Conservation (phyloP, 495 filamentous ascomycete genomes). For the Saxophila tyrrhenica region DNA sequence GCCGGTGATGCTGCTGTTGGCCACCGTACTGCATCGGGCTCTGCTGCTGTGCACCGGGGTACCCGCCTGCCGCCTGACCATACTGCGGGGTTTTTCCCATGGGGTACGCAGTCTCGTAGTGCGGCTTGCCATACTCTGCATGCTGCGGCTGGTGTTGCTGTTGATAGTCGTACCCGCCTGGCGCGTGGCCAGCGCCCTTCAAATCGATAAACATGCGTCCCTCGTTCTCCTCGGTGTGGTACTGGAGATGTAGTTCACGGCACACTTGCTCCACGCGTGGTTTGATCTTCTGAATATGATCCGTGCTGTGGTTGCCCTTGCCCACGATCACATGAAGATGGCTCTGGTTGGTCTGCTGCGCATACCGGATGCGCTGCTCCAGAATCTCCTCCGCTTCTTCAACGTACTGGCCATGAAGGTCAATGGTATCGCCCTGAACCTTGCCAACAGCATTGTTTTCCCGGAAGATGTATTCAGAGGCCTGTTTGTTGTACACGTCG, state of each 20-base stretch:
- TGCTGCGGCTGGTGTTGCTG: slow-evolving; percentile 13
- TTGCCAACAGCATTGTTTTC: slow-evolving; percentile 71
- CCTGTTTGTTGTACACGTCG: slow-evolving; percentile 76
- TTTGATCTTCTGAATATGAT: slow-evolving; percentile 80
- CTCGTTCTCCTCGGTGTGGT: slow-evolving; percentile 72
- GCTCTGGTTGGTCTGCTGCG: slow-evolving; percentile 54
- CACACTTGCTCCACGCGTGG: slow-evolving; percentile 81
- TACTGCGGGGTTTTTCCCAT: slow-evolving; percentile 12
- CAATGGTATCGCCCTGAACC: slow-evolving; percentile 70
- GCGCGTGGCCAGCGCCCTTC: slow-evolving; percentile 9
- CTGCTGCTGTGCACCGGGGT: slow-evolving; percentile 4
- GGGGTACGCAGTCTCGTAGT: slow-evolving; percentile 21
- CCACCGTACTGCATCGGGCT: slow-evolving; percentile 11
- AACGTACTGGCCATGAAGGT: slow-evolving; percentile 87
- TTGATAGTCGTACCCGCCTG: slow-evolving; percentile 6
- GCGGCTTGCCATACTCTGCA: slow-evolving; percentile 16
- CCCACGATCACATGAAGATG: slow-evolving; percentile 87
- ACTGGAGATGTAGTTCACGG: slow-evolving; percentile 67
- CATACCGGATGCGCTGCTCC: slow-evolving; percentile 67
- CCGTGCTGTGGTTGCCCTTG: slow-evolving; percentile 75
- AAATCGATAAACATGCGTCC: slow-evolving; percentile 71
- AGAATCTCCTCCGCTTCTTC: slow-evolving; percentile 88
- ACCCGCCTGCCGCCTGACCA: slow-evolving; percentile 7
- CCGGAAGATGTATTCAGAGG: slow-evolving; percentile 85
- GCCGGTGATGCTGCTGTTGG: slow-evolving; percentile 6